Evolutionary conservation across 2,329 filamentous ascomycete genomes (phyloP).

Genomic region (Botrytis cinerea): DNA sequence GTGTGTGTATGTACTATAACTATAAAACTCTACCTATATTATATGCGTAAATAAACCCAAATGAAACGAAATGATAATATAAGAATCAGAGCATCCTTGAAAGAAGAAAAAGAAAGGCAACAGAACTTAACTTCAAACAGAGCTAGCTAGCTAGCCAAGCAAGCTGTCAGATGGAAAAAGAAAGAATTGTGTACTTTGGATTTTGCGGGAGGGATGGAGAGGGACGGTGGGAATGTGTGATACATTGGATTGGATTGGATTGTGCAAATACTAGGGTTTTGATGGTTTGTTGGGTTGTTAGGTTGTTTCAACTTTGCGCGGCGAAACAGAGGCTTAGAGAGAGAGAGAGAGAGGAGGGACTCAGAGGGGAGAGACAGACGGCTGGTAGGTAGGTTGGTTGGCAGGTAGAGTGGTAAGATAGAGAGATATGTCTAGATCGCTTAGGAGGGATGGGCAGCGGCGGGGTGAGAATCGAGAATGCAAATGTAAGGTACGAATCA

Average conservation of each 20-base stretch:
- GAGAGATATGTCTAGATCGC: neutral
- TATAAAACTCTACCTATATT: too few species aligned
- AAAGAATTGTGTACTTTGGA: neutral
- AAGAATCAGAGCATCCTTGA: too few species aligned
- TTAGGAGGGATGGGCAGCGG: neutral
- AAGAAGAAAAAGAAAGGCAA: too few species aligned
- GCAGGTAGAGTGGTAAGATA: too few species aligned
- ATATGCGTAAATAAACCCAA: too few species aligned
- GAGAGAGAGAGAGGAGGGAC: neutral
- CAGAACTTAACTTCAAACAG: neutral
- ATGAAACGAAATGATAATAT: too few species aligned
- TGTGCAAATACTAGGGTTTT: neutral
- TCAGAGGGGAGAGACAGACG: neutral
- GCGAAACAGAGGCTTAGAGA: neutral
- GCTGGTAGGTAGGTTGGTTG: neutral
- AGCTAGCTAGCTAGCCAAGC: neutral
- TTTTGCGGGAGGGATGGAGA: neutral
- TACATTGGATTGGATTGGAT: neutral
- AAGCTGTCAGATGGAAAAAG: neutral
- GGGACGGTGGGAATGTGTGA: neutral
- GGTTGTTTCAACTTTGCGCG: neutral
- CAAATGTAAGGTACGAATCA: too few species aligned
- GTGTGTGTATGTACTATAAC: too few species aligned
- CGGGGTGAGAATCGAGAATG: neutral
- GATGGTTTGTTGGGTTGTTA: neutral